Base-by-base conservation (phyloP, 495 filamentous ascomycete genomes). In the Haplographium delicatum region DNA sequence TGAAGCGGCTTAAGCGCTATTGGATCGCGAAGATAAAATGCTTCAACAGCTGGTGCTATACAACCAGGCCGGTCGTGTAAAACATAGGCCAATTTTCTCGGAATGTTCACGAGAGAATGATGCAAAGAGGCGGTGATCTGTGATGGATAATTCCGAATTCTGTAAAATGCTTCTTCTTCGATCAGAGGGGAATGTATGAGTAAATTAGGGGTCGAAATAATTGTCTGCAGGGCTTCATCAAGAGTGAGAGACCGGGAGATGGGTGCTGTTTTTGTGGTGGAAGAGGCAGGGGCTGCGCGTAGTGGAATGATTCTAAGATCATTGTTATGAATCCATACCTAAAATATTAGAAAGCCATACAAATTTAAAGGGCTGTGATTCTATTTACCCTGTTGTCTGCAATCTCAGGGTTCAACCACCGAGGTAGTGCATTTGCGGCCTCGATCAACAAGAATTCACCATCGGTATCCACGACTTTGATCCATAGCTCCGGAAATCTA, bases 381-480 rank as follows among this genome's bases (percentile, higher is more conserved):
- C 13, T 47, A 19, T 68, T 63, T 57, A 85, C 88, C 41, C 93
- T 74, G 65, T 95, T 86, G 53, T 83, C 78, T 46, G 91, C 88
- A 10, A 93, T 81, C 51, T 96, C 93, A 0, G 94, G 94, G 56
- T 86, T 95, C 46, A 98, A 67, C 93, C 93, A 97, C 30, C 75
- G 79, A 11, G 94, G 93, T 1, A 96, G 71, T 11, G 82, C 82
- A 39, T 86, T 90, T 15, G 94, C 91, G 26, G 93, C 94, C 68
- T 98, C 93, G 59, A 96, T 84, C 40, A 97, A 80, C 27, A 98
- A 76, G 59, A 98, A 98, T 60, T 98, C 88, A 51, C 93, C 93
- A 69, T 97, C 94, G 20, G 81, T 82, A 65, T 98, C 93, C 53
- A 74, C 79, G 4, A 95, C 78, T 40, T 83, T 79, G 33, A 90